Evolutionary conservation across 352 stramenopile genomes (phyloP), one percentile per base, ranked within the genome.

Genomic region (Globisporangium nagaii): DNA sequence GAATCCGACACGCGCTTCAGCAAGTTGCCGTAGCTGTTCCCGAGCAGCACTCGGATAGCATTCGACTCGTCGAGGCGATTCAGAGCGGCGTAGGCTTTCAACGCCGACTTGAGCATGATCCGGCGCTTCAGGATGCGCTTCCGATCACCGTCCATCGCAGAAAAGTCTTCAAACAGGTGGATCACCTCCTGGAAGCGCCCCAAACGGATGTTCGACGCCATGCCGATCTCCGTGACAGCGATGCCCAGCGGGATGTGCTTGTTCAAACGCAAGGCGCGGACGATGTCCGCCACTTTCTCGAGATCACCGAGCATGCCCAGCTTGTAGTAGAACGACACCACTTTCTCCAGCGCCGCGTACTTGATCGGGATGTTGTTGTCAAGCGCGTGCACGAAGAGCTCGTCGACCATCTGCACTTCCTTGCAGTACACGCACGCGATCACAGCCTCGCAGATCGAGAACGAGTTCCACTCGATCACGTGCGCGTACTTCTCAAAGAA

Each of bases 101-200:
- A 53, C 5, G 75, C 81, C 2, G 65, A 79, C 51, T 75, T 75
- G 15, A 91, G 68, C 72, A 91, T 88, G 17, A 82, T 71, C 20
- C 59, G 70, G 20, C 78, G 76, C 17, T 55, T 63, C 27, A 89
- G 36, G 27, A 85, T 56, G 36, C 79, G 81, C 55, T 73, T 84
- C n/a, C 70, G 65, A 4, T 88, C 73, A 35, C 78, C 76, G 28
- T 91, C 79, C 6, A 71, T 62, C 17, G 68, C 58, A 5, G 73
- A 68, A 49, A 91, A 91, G 60, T 89, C 81, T 57, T 91, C 81
- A 49, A 91, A 89, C 3, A 91, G 56, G 22, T 87, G 63, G 12
- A 81, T 61, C 8, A 82, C 79, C 64, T 89, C 81, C 27, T 85
- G 58, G 32, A 76, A 77, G 3, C 78, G 70, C 22, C 66, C 63